Conservation (phyloP, 352 stramenopile species). For the Blastocystis sp. region DNA sequence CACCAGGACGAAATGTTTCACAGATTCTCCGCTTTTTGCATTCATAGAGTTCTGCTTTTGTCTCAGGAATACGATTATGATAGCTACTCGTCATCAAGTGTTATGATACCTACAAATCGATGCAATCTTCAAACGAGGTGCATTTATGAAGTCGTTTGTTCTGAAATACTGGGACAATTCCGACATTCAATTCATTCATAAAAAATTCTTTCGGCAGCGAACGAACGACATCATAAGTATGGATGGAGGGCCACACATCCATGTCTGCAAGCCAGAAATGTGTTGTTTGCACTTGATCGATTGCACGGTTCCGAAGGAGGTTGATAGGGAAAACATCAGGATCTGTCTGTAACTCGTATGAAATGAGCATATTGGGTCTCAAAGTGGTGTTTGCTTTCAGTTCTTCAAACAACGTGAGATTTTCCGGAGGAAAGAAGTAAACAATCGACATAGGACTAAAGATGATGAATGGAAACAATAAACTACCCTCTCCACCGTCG, state of each 20-base stretch:
- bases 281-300: slow-evolving; percentile 43
- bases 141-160: slow-evolving; percentile 5
- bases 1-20: slow-evolving; percentile 36
- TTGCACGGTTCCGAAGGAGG: slow-evolving; percentile 25
- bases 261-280: slow-evolving; percentile 60
- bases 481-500: neutral
- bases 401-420: neutral
- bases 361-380: slow-evolving; percentile 14
- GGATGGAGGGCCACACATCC: slow-evolving; percentile 40
- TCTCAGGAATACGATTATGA: neutral
- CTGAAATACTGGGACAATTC: slow-evolving; percentile 42
- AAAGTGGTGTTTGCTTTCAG: neutral
- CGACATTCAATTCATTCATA: slow-evolving; percentile 1
- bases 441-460: slow-evolving; percentile 36
- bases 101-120: neutral
- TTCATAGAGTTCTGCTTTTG: slow-evolving; percentile 1
- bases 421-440: slow-evolving; percentile 35
- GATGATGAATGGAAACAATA: neutral
- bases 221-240: slow-evolving; percentile 3
- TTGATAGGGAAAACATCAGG: slow-evolving; percentile 49
- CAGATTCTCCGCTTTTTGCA: neutral
- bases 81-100: neutral
- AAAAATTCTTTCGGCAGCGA: neutral
- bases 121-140: slow-evolving; percentile 14
- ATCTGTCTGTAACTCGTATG: slow-evolving; percentile 36